phyloP scores from a whole-genome alignment of 176 grass and related monocot genomes.

The Chloris gayana region DNA sequence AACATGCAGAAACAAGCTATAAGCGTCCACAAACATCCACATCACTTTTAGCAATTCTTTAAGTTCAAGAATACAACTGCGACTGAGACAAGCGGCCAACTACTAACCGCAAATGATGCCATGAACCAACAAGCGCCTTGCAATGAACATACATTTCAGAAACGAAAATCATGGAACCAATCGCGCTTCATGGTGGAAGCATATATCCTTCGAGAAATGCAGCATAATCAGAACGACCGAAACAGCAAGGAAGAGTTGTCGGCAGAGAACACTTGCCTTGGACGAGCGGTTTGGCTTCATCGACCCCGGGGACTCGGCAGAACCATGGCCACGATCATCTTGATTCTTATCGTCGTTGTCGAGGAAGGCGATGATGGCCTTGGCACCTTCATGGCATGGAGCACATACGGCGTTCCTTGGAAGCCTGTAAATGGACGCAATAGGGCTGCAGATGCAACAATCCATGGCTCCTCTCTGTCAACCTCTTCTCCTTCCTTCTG shows the following conservation, averaged over 20 bases:
- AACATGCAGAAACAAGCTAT: background rate
- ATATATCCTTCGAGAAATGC: too few species aligned
- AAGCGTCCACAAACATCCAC: slow-evolving; percentile 4
- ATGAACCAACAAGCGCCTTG: background rate
- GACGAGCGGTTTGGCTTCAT: slow-evolving; percentile 17
- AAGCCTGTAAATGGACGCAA: slow-evolving; percentile 66
- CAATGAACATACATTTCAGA: background rate
- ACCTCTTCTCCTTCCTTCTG: background rate
- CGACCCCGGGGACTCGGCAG: background rate
- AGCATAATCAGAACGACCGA: background rate
- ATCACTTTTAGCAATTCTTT: slow-evolving; percentile 12
- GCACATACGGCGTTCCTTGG: slow-evolving; percentile 76
- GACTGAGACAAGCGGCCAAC: slow-evolving; percentile 29
- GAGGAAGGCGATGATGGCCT: slow-evolving; percentile 66
- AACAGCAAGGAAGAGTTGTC: background rate
- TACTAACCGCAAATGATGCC: background rate
- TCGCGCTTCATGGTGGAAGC: background rate
- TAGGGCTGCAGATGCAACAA: slow-evolving; percentile 92
- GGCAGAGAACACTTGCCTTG: slow-evolving; percentile 47
- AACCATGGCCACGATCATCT: background rate
- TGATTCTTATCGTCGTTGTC: slow-evolving; percentile 9
- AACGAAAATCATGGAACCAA: background rate
- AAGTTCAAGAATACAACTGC: slow-evolving; percentile 8
- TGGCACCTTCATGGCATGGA: slow-evolving; percentile 78
- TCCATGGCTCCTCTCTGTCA: slow-evolving; percentile 50